A percentile compares a stretch with the other conserved stretches of the same genome.
Evolutionary conservation across 2,329 filamentous ascomycete species (phyloP).

Genomic region (Cordyceps javanica): DNA sequence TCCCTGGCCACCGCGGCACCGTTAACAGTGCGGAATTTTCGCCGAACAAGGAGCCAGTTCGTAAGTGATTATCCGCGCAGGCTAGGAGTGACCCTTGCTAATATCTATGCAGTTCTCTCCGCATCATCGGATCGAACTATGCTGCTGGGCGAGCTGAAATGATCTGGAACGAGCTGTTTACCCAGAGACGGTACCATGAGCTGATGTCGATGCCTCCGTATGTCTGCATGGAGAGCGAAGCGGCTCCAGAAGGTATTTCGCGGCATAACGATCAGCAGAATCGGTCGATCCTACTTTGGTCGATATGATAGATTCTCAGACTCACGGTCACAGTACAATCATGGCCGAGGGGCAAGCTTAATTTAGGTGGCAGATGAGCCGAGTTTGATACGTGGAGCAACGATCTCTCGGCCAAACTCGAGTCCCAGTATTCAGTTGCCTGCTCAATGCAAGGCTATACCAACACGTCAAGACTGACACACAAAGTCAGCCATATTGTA

Average conservation of each 20-base stretch:
- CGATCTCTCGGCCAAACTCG: neutral
- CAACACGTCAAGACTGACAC: too few relatives aligned
- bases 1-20: conserved; percentile 90
- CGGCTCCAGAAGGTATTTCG: neutral
- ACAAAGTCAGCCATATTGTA: too few relatives aligned
- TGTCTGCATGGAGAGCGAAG: neutral
- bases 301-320: neutral
- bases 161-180: conserved; percentile 25
- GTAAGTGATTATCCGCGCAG: conserved; percentile 51
- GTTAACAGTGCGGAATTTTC: conserved; percentile 94
- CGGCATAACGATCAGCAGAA: neutral
- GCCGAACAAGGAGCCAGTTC: conserved; percentile 74
- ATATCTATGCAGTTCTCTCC: conserved; percentile 63
- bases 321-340: neutral
- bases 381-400: neutral
- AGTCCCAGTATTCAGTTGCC: neutral
- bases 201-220: neutral
- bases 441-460: neutral
- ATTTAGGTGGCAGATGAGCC: neutral
- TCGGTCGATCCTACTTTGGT: neutral
- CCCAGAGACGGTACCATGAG: neutral
- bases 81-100: conserved; percentile 21
- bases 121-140: conserved; percentile 85
- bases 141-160: conserved; percentile 69
- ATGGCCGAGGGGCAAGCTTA: neutral